phyloP scores from a whole-genome alignment of 2,329 filamentous ascomycete genomes.

The Waltergamsia citrina region DNA sequence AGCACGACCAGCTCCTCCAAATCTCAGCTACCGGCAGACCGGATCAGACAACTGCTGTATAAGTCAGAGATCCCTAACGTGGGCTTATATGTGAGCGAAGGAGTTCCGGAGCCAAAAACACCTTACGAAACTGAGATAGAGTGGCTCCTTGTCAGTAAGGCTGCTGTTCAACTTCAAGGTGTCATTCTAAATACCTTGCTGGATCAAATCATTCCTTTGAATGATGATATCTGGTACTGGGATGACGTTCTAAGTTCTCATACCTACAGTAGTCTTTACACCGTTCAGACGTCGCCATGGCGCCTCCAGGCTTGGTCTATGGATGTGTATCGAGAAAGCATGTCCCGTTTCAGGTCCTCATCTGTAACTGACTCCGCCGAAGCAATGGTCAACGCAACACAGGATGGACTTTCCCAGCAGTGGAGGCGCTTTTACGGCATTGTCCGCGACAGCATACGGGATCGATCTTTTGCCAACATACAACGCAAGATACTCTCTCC shows the following conservation, averaged over 20 bases:
- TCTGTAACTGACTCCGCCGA: slow-evolving; percentile 18
- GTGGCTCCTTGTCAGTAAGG: slow-evolving; percentile 87
- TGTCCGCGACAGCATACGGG: slow-evolving; percentile 64
- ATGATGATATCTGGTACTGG: slow-evolving; percentile 93
- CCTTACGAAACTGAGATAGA: slow-evolving; percentile 68
- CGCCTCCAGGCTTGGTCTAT: slow-evolving; percentile 63
- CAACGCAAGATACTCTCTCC: slow-evolving; percentile 68
- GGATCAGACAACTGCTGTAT: slow-evolving; percentile 52
- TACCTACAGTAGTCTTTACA: slow-evolving; percentile 71
- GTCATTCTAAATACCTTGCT: slow-evolving; percentile 67
- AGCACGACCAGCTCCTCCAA: slow-evolving; percentile 60
- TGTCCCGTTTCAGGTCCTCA: slow-evolving; percentile 28
- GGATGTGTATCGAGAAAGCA: slow-evolving; percentile 59
- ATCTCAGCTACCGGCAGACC: slow-evolving; percentile 48
- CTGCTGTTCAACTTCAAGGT: slow-evolving; percentile 84
- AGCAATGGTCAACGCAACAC: slow-evolving; percentile 19
- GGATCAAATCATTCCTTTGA: slow-evolving; percentile 73
- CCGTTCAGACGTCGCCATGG: slow-evolving; percentile 73
- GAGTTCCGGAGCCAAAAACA: too few relatives aligned
- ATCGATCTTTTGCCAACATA: slow-evolving; percentile 62
- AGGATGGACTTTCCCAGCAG: slow-evolving; percentile 32
- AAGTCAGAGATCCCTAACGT: slow-evolving; percentile 46
- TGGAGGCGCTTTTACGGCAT: slow-evolving; percentile 72
- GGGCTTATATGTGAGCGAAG: too few relatives aligned
- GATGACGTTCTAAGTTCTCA: slow-evolving; percentile 77